Evolutionary conservation across 176 grass and related monocot species (phyloP).

Genomic region (Leersia perrieri): DNA sequence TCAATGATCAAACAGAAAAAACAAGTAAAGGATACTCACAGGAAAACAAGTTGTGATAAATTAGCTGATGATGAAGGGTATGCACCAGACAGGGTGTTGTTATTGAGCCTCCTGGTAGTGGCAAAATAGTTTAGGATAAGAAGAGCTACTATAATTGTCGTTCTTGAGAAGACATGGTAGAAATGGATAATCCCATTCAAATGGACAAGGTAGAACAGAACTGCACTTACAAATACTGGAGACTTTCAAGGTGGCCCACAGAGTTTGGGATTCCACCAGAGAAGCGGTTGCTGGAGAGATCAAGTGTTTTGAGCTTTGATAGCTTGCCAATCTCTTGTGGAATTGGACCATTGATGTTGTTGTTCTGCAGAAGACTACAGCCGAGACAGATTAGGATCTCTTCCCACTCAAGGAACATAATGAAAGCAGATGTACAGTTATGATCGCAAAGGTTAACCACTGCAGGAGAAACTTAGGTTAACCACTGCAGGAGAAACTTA

Average conservation of each 20-base stretch:
- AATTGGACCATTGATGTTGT: conserved; percentile 68
- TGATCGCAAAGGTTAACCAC: background rate
- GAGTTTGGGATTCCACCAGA: conserved; percentile 63
- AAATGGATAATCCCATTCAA: conserved; percentile 22
- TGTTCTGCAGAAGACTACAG: conserved; percentile 74
- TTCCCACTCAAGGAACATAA: conserved; percentile 4
- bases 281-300: conserved; percentile 81
- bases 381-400: conserved; percentile 11
- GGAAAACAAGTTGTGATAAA: conserved; percentile 71
- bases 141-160: background rate
- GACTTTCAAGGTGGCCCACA: conserved; percentile 55
- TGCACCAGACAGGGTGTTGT: conserved; percentile 65
- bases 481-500: conserved; percentile 50
- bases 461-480: conserved; percentile 50
- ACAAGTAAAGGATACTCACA: conserved; percentile 55
- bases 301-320: conserved; percentile 68
- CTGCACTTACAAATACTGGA: conserved; percentile 74
- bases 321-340: conserved; percentile 75
- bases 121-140: conserved; percentile 25
- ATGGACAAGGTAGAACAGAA: background rate
- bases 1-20: conserved; percentile 15
- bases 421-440: background rate
- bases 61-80: conserved; percentile 54
- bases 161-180: background rate
- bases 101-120: conserved; percentile 71